phyloP scores from a whole-genome alignment of 2,329 filamentous ascomycete genomes.

The Mollisia scopiformis region DNA sequence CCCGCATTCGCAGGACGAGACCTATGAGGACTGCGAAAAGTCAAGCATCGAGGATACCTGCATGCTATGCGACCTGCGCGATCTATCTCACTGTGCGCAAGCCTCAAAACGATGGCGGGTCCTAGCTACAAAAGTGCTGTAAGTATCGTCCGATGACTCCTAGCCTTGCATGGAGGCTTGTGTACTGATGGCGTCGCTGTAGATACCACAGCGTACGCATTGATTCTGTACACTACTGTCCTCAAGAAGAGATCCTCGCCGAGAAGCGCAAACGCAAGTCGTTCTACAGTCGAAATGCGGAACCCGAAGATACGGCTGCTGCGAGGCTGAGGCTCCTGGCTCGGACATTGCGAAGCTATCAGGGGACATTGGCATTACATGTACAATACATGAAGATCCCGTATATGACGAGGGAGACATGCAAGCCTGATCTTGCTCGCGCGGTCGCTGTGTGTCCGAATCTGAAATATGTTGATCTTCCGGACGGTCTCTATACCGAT shows the following conservation, averaged over 20 bases:
- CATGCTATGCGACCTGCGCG: constrained; percentile 91
- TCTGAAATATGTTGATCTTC: constrained; percentile 86
- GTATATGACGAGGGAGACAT: constrained; percentile 89
- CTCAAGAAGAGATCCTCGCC: constrained; percentile 78
- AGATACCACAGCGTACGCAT: constrained; percentile 91
- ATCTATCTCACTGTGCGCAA: constrained; percentile 78
- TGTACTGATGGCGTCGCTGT: constrained; percentile 6
- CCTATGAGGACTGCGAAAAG: constrained; percentile 81
- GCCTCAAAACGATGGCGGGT: constrained; percentile 74
- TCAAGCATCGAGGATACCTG: constrained; percentile 79
- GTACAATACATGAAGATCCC: constrained; percentile 86
- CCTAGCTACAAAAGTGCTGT: constrained; percentile 60
- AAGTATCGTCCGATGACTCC: constrained; percentile 41
- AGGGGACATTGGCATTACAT: constrained; percentile 62
- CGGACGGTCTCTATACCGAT: constrained; percentile 83
- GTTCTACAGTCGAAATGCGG: constrained; percentile 75
- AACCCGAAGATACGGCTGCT: constrained; percentile 79
- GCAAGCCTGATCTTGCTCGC: constrained; percentile 80
- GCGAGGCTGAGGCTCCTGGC: constrained; percentile 78
- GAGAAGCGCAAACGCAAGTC: constrained; percentile 77
- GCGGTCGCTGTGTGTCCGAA: constrained; percentile 85
- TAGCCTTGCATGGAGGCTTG: not conserved
- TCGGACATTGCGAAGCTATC: constrained; percentile 79
- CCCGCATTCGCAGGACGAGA: constrained; percentile 77
- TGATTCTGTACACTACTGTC: constrained; percentile 93